phyloP scores from a whole-genome alignment of 805 yeast genomes.

The Saturnispora serradocipensis region DNA sequence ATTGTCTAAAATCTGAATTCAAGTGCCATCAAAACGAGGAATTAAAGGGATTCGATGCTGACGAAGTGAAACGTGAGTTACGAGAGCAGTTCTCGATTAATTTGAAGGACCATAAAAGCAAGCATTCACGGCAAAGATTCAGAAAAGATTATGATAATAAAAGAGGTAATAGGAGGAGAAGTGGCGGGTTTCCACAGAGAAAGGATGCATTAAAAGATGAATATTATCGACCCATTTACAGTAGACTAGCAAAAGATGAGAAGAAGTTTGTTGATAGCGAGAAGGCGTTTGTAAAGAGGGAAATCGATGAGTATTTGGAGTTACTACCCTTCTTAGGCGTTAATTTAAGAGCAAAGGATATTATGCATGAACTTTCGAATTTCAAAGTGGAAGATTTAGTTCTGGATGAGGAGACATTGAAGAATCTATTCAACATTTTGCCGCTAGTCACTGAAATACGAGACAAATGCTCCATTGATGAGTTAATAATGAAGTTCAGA shows the following conservation, averaged over 20 bases:
- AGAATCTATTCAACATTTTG: constrained; percentile 7
- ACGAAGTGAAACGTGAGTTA: not conserved
- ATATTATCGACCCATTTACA: constrained; percentile 39
- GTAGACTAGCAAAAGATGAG: constrained; percentile 56
- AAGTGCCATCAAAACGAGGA: constrained; percentile 13
- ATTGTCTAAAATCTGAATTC: not conserved
- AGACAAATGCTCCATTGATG: constrained; percentile 38
- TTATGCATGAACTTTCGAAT: constrained; percentile 5
- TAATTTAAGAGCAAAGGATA: constrained; percentile 11
- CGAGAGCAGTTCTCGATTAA: constrained; percentile 12
- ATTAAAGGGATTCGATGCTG: constrained; percentile 10
- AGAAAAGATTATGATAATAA: not conserved
- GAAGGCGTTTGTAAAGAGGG: constrained; percentile 41
- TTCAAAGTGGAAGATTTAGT: constrained; percentile 8
- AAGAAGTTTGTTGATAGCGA: constrained; percentile 49
- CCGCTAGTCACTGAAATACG: constrained; percentile 37
- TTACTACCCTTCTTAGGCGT: constrained; percentile 32
- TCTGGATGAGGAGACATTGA: constrained; percentile 9
- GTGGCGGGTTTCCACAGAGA: not conserved
- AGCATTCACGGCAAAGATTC: not conserved
- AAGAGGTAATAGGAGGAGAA: not conserved
- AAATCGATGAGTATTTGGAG: constrained; percentile 45
- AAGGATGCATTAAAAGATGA: constrained; percentile 41
- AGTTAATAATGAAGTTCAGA: constrained; percentile 40
- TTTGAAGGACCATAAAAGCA: constrained; percentile 14